Percentiles rank a stretch among this genome's conserved stretches.
These are phyloP conservation scores for Backusella tarrabulga DNA, from an alignment of 192 early-diverging fungal species.

Conservation along the genomic window DNA sequence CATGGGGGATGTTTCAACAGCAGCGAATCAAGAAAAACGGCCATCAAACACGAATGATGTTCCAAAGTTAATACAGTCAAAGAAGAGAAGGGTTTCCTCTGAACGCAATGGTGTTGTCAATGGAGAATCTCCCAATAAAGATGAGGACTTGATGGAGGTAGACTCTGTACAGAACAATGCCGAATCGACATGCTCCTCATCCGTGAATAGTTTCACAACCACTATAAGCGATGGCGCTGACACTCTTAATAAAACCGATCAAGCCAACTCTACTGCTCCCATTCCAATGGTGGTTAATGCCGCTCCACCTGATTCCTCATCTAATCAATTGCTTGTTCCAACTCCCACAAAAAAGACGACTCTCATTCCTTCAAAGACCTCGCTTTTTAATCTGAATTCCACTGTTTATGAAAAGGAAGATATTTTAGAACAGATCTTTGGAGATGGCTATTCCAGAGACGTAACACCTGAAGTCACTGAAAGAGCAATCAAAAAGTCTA, in stretches of 20 bases:
- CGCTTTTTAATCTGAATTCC: background rate
- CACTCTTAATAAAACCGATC: background rate
- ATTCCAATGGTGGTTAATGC: background rate
- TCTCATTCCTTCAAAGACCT: background rate
- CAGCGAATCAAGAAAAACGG: background rate
- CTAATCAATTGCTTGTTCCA: background rate
- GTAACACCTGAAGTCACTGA: background rate
- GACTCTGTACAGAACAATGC: background rate
- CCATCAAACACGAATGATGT: background rate
- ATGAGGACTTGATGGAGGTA: background rate
- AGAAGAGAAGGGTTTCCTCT: background rate
- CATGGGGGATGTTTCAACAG: background rate
- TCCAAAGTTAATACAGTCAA: background rate
- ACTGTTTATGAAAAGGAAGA: background rate
- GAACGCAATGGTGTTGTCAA: background rate
- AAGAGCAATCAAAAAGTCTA: background rate
- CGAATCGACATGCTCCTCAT: background rate
- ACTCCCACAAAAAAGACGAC: background rate
- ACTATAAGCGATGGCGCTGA: background rate
- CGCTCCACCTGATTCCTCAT: background rate
- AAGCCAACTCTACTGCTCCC: background rate
- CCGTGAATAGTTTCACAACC: background rate
- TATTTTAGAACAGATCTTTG: background rate
- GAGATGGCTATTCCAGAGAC: background rate
- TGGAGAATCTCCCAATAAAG: background rate